A percentile compares a stretch with the other conserved stretches of the same genome.
Conservation (phyloP, 2,329 filamentous ascomycete species). For the Clarireedia hainanense region DNA sequence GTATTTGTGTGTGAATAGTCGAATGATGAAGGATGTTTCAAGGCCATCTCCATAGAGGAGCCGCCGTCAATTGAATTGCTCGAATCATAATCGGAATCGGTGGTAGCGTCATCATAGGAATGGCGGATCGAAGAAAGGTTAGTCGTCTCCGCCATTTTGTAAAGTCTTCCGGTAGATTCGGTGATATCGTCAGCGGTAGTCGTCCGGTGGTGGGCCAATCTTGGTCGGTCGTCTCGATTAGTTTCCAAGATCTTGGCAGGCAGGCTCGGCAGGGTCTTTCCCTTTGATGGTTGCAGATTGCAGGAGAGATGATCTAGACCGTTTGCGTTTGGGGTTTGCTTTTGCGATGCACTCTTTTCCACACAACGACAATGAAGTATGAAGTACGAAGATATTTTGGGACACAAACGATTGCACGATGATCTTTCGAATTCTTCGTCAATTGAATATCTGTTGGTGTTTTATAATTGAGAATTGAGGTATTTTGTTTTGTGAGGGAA, state of each 20-base stretch:
- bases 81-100: neutral
- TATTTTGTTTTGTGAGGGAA: no score
- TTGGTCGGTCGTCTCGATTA: neutral
- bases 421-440: no score
- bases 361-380: no score
- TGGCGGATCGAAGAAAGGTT: neutral
- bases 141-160: neutral
- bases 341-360: no score
- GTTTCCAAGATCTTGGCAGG: neutral
- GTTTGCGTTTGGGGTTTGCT: no score
- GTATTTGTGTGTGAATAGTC: slow-evolving; percentile 11
- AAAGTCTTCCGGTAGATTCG: neutral
- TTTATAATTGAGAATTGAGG: no score
- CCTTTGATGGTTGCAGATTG: neutral
- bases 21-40: neutral
- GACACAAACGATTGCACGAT: no score
- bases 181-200: neutral
- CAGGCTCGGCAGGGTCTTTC: neutral
- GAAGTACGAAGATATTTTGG: no score
- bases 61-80: neutral
- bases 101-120: neutral
- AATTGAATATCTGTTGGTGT: no score
- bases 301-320: neutral
- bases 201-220: slow-evolving; percentile 1
- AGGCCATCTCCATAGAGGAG: neutral